Evolutionary conservation across 805 yeast species (phyloP).

Genomic region (Nakazawaea laoshanensis): DNA sequence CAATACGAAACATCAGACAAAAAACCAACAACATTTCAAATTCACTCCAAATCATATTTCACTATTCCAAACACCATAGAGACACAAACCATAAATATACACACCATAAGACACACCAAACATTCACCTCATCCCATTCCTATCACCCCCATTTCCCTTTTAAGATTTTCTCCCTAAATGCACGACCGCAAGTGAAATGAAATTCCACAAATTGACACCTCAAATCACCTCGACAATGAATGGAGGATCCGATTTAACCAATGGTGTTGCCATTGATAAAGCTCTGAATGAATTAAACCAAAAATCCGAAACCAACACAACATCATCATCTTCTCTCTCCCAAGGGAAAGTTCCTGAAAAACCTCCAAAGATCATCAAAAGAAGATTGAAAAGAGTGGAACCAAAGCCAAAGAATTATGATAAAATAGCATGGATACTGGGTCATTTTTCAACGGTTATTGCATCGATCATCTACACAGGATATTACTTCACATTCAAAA

Average conservation of each 20-base stretch:
- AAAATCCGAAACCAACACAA: background rate
- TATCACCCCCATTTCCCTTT: too few relatives aligned
- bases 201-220: background rate
- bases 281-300: too few relatives aligned
- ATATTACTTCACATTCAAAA: slow-evolving; percentile 24
- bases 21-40: too few relatives aligned
- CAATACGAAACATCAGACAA: too few relatives aligned
- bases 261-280: slow-evolving; percentile 3
- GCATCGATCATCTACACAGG: slow-evolving; percentile 31
- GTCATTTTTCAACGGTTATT: slow-evolving; percentile 37
- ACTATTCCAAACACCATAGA: too few relatives aligned
- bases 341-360: background rate
- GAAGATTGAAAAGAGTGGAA: slow-evolving; percentile 25
- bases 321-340: background rate
- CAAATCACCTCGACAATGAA: background rate
- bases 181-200: too few relatives aligned
- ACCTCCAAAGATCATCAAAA: slow-evolving; percentile 18
- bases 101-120: too few relatives aligned
- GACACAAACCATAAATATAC: too few relatives aligned
- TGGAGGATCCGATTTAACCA: slow-evolving; percentile 1
- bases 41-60: too few relatives aligned
- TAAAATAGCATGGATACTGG: slow-evolving; percentile 46
- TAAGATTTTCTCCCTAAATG: too few relatives aligned
- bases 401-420: slow-evolving; percentile 28
- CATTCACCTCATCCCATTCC: too few relatives aligned